Percentiles rank a stretch among this genome's conserved stretches.
These are phyloP conservation scores for Rugosomyces carneus DNA, from an alignment of 1,284 basidiomycete genomes.

Conservation along the genomic window DNA sequence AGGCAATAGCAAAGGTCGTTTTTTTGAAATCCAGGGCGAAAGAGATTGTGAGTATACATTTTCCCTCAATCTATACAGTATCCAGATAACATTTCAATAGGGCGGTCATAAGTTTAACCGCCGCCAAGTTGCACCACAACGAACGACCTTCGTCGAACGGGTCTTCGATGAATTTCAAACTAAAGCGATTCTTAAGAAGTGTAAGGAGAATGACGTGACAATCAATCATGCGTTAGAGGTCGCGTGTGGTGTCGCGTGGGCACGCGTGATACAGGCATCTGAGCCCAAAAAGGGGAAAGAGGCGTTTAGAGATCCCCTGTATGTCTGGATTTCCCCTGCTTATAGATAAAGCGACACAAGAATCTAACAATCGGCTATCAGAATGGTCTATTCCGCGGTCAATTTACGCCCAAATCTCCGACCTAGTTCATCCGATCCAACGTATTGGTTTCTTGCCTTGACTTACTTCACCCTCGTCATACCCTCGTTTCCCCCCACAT, in stretches of 20 bases:
- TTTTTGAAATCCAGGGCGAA: slow-evolving; percentile 27
- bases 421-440: slow-evolving; percentile 21
- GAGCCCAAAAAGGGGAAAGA: slow-evolving; percentile 7
- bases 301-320: slow-evolving; percentile 31
- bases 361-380: slow-evolving; percentile 12
- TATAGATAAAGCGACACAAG: background rate
- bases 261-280: slow-evolving; percentile 18
- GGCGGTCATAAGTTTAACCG: slow-evolving; percentile 38
- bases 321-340: slow-evolving; percentile 13
- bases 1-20: slow-evolving; percentile 31
- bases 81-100: slow-evolving; percentile 14
- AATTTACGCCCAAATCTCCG: slow-evolving; percentile 38
- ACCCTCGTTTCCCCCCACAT: slow-evolving; percentile 35
- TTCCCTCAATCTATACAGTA: background rate
- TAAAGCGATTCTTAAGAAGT: slow-evolving; percentile 27
- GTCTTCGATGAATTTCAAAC: slow-evolving; percentile 29
- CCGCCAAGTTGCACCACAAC: slow-evolving; percentile 23
- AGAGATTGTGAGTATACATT: slow-evolving; percentile 25
- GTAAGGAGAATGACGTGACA: slow-evolving; percentile 42
- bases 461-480: slow-evolving; percentile 48
- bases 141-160: slow-evolving; percentile 32
- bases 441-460: slow-evolving; percentile 43
- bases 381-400: slow-evolving; percentile 47
- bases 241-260: slow-evolving; percentile 42
- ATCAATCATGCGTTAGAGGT: slow-evolving; percentile 44